phyloP scores from a whole-genome alignment of 345 rosid genomes.

The Melaleuca quinquenervia region DNA sequence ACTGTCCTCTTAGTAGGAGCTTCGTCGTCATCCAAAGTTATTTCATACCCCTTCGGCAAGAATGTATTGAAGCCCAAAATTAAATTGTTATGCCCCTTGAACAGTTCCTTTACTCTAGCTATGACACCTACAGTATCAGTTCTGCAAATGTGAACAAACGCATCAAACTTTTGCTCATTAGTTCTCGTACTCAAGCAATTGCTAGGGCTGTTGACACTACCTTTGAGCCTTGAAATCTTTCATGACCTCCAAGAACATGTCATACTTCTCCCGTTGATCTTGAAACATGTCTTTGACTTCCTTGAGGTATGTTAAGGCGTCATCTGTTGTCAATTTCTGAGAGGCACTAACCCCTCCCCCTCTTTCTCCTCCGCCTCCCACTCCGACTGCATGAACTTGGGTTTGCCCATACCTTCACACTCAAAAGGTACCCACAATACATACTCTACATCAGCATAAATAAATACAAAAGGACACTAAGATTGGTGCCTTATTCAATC shows the following conservation, averaged over 20 bases:
- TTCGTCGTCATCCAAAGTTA: slow-evolving; percentile 70
- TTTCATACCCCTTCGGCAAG: slow-evolving; percentile 89
- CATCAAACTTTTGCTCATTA: slow-evolving; percentile 7
- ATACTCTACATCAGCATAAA: not conserved
- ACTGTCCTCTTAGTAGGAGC: slow-evolving; percentile 80
- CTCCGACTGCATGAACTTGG: slow-evolving; percentile 13
- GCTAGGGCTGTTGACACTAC: slow-evolving; percentile 17
- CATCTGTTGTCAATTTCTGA: slow-evolving; percentile 74
- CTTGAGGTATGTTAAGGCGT: slow-evolving; percentile 75
- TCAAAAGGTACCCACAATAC: not conserved
- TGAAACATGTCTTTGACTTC: slow-evolving; percentile 93
- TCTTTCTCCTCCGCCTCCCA: slow-evolving; percentile 12
- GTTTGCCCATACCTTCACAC: slow-evolving; percentile 21
- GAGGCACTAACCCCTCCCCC: slow-evolving; percentile 18
- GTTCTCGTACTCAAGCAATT: not conserved
- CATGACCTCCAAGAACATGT: slow-evolving; percentile 86
- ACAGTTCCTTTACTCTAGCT: slow-evolving; percentile 81
- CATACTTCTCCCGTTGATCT: slow-evolving; percentile 82
- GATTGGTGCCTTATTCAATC: not conserved
- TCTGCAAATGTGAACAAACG: slow-evolving; percentile 29
- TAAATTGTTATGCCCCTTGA: slow-evolving; percentile 85
- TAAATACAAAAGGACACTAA: not conserved
- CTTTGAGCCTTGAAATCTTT: slow-evolving; percentile 95
- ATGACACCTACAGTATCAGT: slow-evolving; percentile 92
- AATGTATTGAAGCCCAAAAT: slow-evolving; percentile 91